Evolutionary conservation across 495 filamentous ascomycete genomes (phyloP), one percentile per base, ranked within the genome.

Genomic region (Neurospora sp.): DNA sequence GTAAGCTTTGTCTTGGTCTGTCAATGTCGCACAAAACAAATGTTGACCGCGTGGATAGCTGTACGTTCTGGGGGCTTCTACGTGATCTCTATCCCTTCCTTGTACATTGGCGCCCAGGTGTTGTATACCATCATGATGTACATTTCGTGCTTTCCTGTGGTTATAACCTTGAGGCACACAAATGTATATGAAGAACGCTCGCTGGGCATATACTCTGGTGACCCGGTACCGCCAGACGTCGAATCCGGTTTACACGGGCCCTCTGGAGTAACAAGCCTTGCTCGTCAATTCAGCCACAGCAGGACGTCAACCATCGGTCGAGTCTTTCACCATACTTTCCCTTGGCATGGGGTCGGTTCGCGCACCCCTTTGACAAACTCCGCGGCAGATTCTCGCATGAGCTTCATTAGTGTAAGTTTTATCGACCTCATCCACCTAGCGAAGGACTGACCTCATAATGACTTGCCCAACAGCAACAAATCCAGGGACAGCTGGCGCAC

Each of bases 51-150:
- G 42, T 22, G 46, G 75, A 72, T 61, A 84, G 92, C 92, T 71
- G 92, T 97, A 0, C 91, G 94, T 10, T 88, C 88, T 22, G 93
- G 92, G 18, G 94, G 94, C 3, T 96, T 97, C 81, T 93, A 93
- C 75, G 89, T 97, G 66, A 89, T 97, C 53, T 79, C 84, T 5
- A 93, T 97, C 48, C 78, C 92, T 14, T 83, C 84, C 27, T 83
- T 95, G 6, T 90, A 89, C 35, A 90, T 93, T 71, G 89, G 89
- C 3, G 83, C 96, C 1, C 91, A 94, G 74, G 86, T 94, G 18
- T 84, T 96, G 31, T 97, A 97, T 79, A 89, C 94, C n/a, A 87
- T 95, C 35, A 96, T 96, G 93, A 97, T 96, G 92, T 97, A 95
- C 80, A 92, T 94, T 75, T 90, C 92, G 27, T 86, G 90, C 18